Conservation (phyloP, 1,139 yeast genomes). For the Debaryomyces robertsiae region DNA sequence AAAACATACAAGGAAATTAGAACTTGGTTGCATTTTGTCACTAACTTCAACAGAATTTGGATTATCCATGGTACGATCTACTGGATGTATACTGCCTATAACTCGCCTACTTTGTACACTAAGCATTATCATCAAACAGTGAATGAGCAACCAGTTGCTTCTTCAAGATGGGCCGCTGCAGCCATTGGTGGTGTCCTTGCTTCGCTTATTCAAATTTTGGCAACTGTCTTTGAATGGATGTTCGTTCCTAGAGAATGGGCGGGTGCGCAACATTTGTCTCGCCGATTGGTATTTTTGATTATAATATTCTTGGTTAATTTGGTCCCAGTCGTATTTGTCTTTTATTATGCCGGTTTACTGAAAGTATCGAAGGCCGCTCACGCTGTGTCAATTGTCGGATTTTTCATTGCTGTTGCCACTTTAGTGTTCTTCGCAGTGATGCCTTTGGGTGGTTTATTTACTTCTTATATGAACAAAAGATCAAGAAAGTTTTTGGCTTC, state of each 20-base stretch:
- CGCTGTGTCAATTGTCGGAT: conserved; percentile 83
- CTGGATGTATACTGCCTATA: conserved; percentile 95
- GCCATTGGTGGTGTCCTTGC: conserved; percentile 95
- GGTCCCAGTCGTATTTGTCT: conserved; percentile 85
- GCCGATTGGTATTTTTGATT: conserved; percentile 78
- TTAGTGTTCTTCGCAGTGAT: conserved; percentile 83
- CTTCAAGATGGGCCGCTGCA: conserved; percentile 89
- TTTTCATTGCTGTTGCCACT: conserved; percentile 85
- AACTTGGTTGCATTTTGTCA: conserved; percentile 95
- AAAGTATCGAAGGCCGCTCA: conserved; percentile 73
- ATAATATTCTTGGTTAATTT: conserved; percentile 70
- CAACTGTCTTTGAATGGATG: conserved; percentile 92
- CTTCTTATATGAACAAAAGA: conserved; percentile 85
- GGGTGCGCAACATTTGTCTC: conserved; percentile 94
- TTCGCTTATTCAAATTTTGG: conserved; percentile 73
- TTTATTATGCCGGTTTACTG: conserved; percentile 75
- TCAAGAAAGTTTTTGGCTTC: conserved; percentile 91
- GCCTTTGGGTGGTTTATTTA: conserved; percentile 97
- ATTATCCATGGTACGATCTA: conserved; percentile 83
- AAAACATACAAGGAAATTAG: conserved; percentile 96
- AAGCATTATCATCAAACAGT: conserved; percentile 79
- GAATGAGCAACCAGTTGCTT: conserved; percentile 82
- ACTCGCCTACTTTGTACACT: conserved; percentile 90
- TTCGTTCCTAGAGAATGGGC: conserved; percentile 99
- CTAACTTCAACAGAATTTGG: conserved; percentile 98